These are phyloP conservation scores for Candida montana DNA, from an alignment of 805 yeast species.

Conservation along the genomic window DNA sequence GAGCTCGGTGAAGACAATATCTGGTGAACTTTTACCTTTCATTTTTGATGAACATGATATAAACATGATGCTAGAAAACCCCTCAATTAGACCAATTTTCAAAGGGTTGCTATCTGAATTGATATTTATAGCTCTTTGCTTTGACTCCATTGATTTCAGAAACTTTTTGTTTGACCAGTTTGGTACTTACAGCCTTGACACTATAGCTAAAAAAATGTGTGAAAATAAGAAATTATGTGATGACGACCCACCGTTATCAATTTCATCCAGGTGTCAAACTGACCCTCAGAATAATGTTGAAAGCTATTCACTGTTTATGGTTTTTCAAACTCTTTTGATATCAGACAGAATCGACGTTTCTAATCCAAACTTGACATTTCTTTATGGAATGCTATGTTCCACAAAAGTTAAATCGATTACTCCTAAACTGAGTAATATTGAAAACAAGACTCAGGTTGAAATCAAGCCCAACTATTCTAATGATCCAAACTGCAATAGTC, in stretches of 20 bases:
- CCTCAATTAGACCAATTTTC: conserved; percentile 3
- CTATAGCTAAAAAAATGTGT: neutral
- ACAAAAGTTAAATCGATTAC: neutral
- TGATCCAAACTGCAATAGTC: too few relatives aligned
- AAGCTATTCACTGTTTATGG: conserved; percentile 6
- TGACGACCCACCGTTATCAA: neutral
- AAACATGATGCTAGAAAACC: neutral
- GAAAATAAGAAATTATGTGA: neutral
- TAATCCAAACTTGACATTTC: conserved; percentile 10
- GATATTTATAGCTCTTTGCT: conserved; percentile 1
- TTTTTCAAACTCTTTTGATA: conserved; percentile 13
- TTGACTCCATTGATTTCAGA: conserved; percentile 4
- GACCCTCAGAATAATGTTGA: conserved; percentile 3
- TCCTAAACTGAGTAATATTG: neutral
- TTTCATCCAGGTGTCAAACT: conserved; percentile 3
- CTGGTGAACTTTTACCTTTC: conserved; percentile 8
- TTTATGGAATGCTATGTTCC: conserved; percentile 10
- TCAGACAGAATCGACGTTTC: conserved; percentile 9
- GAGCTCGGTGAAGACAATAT: conserved; percentile 3
- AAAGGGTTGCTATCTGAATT: conserved; percentile 8
- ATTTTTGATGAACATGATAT: conserved; percentile 6
- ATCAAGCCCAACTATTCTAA: too few relatives aligned
- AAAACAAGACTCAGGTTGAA: neutral
- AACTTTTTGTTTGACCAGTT: neutral
- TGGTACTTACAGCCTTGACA: neutral